These are phyloP conservation scores for Thalassiosira allenii DNA, from an alignment of 352 stramenopile species.

Conservation along the genomic window DNA sequence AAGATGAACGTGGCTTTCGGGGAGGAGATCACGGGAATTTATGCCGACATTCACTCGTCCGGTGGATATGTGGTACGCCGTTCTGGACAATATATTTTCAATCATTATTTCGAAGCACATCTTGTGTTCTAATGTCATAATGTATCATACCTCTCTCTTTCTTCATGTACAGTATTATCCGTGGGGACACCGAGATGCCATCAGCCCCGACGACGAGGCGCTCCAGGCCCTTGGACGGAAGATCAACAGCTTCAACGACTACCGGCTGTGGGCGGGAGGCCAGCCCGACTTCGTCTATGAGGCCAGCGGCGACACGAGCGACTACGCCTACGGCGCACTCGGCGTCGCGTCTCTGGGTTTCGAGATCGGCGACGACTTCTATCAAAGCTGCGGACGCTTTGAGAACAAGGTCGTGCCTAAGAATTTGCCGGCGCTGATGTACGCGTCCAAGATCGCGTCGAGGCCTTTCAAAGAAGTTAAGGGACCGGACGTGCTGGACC, in stretches of 20 bases:
- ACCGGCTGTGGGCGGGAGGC: constrained; percentile 29
- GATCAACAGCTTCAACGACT: constrained; percentile 27
- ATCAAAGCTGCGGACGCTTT: constrained; percentile 38
- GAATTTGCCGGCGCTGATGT: constrained; percentile 25
- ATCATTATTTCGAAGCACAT: too few species aligned
- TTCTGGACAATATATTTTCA: too few species aligned
- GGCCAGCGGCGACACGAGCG: constrained; percentile 38
- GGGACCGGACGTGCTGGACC: constrained; percentile 13
- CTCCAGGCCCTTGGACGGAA: constrained; percentile 43
- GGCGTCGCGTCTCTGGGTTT: constrained; percentile 50
- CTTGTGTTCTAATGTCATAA: too few species aligned
- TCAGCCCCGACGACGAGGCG: constrained; percentile 40
- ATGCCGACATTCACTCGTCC: constrained; percentile 64
- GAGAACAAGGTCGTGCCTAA: constrained; percentile 14
- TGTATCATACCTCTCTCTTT: too few species aligned
- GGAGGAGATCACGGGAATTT: constrained; percentile 55
- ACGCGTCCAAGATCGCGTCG: constrained; percentile 29
- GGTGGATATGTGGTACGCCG: constrained; percentile 36
- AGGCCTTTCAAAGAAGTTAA: constrained; percentile 28
- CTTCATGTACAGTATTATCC: constrained; percentile 24
- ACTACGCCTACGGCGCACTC: constrained; percentile 50
- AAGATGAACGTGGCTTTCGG: constrained; percentile 38
- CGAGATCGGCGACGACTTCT: constrained; percentile 50
- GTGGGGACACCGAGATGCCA: constrained; percentile 38
- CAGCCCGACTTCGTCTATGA: constrained; percentile 44